Evolutionary conservation across 495 filamentous ascomycete genomes (phyloP).

Genomic region (Tuber melanosporum): DNA sequence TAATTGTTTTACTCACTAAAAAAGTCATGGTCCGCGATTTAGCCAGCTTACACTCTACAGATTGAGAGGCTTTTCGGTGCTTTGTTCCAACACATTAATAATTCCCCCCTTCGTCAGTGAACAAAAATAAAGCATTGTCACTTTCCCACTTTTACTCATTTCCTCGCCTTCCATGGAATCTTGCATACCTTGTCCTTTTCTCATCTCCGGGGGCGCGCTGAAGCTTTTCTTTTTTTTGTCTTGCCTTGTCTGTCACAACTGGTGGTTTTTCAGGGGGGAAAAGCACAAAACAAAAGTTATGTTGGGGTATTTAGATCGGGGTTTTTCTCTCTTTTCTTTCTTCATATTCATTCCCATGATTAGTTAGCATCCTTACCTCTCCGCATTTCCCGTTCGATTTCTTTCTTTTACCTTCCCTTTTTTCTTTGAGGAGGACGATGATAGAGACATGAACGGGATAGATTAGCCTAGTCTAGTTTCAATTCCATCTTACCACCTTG

Average conservation of each 20-base stretch:
- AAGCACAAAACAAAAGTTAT: slow-evolving; percentile 29
- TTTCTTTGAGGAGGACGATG: background rate
- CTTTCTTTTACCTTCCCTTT: background rate
- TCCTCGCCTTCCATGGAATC: background rate
- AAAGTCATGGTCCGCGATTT: background rate
- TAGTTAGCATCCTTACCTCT: background rate
- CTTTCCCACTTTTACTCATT: slow-evolving; percentile 4
- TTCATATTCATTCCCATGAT: background rate
- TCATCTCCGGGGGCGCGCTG: slow-evolving; percentile 6
- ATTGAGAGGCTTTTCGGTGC: slow-evolving; percentile 43
- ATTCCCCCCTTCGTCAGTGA: slow-evolving; percentile 35
- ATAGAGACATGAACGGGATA: background rate
- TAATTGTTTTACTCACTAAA: slow-evolving; percentile 7
- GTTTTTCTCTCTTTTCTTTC: slow-evolving; percentile 17
- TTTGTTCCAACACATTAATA: slow-evolving; percentile 45
- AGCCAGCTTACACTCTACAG: slow-evolving; percentile 25
- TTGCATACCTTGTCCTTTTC: slow-evolving; percentile 8
- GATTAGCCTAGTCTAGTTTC: background rate
- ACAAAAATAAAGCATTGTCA: background rate
- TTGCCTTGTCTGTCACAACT: slow-evolving; percentile 1
- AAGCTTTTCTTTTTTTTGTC: background rate
- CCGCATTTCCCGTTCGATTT: background rate
- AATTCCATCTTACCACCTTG: background rate
- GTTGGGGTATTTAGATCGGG: slow-evolving; percentile 38
- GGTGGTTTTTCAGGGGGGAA: background rate